Conservation (phyloP, 2,329 filamentous ascomycete genomes). For the Thyridium curvatum region DNA sequence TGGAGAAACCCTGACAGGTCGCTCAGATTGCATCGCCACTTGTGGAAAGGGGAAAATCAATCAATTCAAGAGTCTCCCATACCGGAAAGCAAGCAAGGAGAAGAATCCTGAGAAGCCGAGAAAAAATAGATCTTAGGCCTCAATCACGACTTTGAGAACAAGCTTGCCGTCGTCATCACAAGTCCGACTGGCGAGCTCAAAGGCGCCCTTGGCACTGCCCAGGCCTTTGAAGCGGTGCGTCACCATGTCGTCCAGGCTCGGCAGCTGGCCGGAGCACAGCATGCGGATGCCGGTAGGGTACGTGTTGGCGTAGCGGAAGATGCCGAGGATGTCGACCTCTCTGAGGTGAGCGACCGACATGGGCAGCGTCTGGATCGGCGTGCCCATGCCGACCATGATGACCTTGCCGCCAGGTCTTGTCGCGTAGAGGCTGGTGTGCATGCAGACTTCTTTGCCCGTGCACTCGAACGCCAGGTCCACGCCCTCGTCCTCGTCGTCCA, state of each 20-base stretch:
- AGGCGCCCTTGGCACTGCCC: slow-evolving; percentile 54
- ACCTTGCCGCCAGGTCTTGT: slow-evolving; percentile 65
- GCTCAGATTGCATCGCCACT: too few species aligned
- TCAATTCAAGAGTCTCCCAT: too few species aligned
- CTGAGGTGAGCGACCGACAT: slow-evolving; percentile 66
- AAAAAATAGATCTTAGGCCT: slow-evolving; percentile 29
- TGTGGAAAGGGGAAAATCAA: too few species aligned
- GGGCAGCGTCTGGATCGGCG: slow-evolving; percentile 67
- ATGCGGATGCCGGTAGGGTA: slow-evolving; percentile 64
- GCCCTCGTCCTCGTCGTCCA: slow-evolving; percentile 54
- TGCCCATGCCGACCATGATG: slow-evolving; percentile 76
- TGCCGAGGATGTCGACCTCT: slow-evolving; percentile 72
- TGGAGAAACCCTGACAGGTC: too few species aligned
- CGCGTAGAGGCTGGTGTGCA: slow-evolving; percentile 69
- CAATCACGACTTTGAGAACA: slow-evolving; percentile 67
- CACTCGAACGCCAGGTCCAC: slow-evolving; percentile 71
- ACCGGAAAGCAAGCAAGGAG: too few species aligned
- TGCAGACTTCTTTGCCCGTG: slow-evolving; percentile 68
- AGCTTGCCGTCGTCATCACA: slow-evolving; percentile 61
- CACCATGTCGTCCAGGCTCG: slow-evolving; percentile 64
- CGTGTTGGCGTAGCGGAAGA: slow-evolving; percentile 73
- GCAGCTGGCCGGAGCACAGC: slow-evolving; percentile 48
- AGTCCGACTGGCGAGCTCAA: slow-evolving; percentile 64
- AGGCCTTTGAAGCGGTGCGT: slow-evolving; percentile 66
- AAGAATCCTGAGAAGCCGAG: too few species aligned